A percentile compares a stretch with the other conserved stretches of the same genome.
phyloP scores from a whole-genome alignment of 352 stramenopile species.

The Phytophthora nicotianae region DNA sequence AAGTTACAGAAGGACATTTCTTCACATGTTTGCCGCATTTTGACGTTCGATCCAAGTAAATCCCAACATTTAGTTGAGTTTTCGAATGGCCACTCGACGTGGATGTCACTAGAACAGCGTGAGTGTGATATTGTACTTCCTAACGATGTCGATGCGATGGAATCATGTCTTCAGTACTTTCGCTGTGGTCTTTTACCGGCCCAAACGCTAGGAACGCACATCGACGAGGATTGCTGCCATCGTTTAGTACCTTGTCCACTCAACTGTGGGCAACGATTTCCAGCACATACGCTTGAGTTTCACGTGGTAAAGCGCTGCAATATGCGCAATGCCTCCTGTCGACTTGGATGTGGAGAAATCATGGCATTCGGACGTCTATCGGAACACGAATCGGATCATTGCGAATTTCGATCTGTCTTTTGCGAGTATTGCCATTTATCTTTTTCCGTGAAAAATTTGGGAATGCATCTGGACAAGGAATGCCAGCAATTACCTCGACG shows the following conservation, averaged over 20 bases:
- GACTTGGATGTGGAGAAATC: conserved; percentile 61
- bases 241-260: conserved; percentile 69
- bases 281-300: conserved; percentile 30
- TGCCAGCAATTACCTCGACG: conserved; percentile 48
- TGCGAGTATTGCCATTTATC: conserved; percentile 61
- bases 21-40: conserved; percentile 38
- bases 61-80: conserved; percentile 59
- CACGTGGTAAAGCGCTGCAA: conserved; percentile 70
- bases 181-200: conserved; percentile 20
- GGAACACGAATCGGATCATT: conserved; percentile 62
- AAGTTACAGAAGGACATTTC: conserved; percentile 16
- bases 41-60: conserved; percentile 45
- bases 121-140: conserved; percentile 54
- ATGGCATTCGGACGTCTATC: conserved; percentile 48
- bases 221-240: conserved; percentile 44
- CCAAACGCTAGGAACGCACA: conserved; percentile 26
- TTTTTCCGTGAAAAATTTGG: conserved; percentile 35
- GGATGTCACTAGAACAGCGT: conserved; percentile 41
- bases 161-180: conserved; percentile 8
- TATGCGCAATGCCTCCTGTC: conserved; percentile 58
- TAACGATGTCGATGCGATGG: neutral
- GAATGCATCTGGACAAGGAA: conserved; percentile 37
- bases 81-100: conserved; percentile 51
- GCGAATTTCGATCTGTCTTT: conserved; percentile 44
- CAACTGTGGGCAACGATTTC: conserved; percentile 63